phyloP scores from a whole-genome alignment of 2,329 filamentous ascomycete genomes.

The Intubia oerlemansii region DNA sequence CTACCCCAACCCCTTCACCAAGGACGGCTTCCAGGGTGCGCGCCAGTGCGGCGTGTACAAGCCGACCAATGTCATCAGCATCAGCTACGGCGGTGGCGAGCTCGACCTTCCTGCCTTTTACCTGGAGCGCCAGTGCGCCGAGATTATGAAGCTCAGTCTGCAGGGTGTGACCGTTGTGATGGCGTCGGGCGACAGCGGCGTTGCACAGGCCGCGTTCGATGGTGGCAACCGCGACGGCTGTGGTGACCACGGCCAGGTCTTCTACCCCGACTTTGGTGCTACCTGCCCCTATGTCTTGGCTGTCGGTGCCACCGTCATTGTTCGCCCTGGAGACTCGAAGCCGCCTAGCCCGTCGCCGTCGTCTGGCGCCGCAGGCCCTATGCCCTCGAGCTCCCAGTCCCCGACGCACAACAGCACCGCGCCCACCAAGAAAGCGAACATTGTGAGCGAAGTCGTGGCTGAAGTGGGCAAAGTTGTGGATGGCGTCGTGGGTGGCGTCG shows the following conservation, averaged over 20 bases:
- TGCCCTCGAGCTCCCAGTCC: neutral
- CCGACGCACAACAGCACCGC: slow-evolving; percentile 1
- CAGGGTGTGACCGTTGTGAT: slow-evolving; percentile 26
- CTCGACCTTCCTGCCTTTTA: slow-evolving; percentile 29
- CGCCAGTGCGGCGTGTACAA: slow-evolving; percentile 17
- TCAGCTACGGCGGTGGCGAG: slow-evolving; percentile 35
- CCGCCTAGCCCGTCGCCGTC: too few species aligned
- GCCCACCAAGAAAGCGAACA: too few species aligned
- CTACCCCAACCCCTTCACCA: slow-evolving; percentile 22
- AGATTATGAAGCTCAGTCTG: slow-evolving; percentile 30
- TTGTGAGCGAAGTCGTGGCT: too few species aligned
- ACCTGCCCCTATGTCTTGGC: slow-evolving; percentile 26
- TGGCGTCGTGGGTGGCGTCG: too few species aligned
- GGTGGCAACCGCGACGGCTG: slow-evolving; percentile 8
- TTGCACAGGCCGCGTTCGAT: slow-evolving; percentile 16
- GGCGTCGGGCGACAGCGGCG: slow-evolving; percentile 25
- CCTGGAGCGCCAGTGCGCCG: slow-evolving; percentile 26
- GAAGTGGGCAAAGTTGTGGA: too few species aligned
- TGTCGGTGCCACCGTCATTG: slow-evolving; percentile 22
- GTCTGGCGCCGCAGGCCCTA: too few species aligned
- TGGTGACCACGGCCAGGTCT: slow-evolving; percentile 8
- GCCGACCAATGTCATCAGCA: slow-evolving; percentile 32
- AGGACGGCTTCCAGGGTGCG: slow-evolving; percentile 25
- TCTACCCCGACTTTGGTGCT: slow-evolving; percentile 8
- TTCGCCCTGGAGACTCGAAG: neutral